Percentiles rank a stretch among this genome's conserved stretches.
phyloP scores from a whole-genome alignment of 2,329 filamentous ascomycete genomes.

The Pleurostoma richardsiae region DNA sequence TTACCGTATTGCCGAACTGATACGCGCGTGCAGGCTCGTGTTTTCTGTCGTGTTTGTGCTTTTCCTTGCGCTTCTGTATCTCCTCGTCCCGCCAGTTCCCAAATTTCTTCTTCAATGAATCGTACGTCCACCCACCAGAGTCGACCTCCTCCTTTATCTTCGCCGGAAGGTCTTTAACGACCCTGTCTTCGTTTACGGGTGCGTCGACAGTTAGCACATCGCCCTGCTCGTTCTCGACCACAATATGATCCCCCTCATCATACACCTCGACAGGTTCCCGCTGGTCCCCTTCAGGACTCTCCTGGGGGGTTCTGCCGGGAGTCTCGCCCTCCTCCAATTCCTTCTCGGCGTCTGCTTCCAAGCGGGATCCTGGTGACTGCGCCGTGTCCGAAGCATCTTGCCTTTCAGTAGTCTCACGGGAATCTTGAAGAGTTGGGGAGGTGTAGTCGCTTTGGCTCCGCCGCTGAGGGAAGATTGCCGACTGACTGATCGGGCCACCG shows the following conservation, averaged over 20 bases:
- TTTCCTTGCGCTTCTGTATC: constrained; percentile 55
- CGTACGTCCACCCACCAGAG: constrained; percentile 34
- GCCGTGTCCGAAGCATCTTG: too few relatives aligned
- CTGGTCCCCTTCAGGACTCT: constrained; percentile 1
- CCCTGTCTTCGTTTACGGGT: constrained; percentile 12
- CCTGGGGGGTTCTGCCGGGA: constrained; percentile 1
- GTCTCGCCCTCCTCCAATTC: constrained; percentile 22
- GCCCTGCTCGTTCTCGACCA: constrained; percentile 82
- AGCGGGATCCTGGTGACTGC: too few relatives aligned
- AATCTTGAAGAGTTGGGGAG: constrained; percentile 6
- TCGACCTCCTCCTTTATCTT: constrained; percentile 26
- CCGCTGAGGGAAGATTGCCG: constrained; percentile 73
- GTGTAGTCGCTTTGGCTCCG: constrained; percentile 20
- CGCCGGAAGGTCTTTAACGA: constrained; percentile 17
- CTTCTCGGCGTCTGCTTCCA: constrained; percentile 7
- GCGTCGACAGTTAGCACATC: constrained; percentile 71
- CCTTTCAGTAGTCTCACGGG: too few relatives aligned
- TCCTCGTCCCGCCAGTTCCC: constrained; percentile 54
- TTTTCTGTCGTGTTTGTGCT: constrained; percentile 48
- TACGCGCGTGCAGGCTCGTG: constrained; percentile 76
- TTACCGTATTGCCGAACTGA: constrained; percentile 69
- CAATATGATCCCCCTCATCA: constrained; percentile 71
- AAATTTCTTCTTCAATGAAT: constrained; percentile 43
- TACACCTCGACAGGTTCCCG: constrained; percentile 57
- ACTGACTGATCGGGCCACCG: constrained; percentile 84